Base-by-base conservation (phyloP, 2,329 filamentous ascomycete genomes). In the Colletotrichum chlorophyti region DNA sequence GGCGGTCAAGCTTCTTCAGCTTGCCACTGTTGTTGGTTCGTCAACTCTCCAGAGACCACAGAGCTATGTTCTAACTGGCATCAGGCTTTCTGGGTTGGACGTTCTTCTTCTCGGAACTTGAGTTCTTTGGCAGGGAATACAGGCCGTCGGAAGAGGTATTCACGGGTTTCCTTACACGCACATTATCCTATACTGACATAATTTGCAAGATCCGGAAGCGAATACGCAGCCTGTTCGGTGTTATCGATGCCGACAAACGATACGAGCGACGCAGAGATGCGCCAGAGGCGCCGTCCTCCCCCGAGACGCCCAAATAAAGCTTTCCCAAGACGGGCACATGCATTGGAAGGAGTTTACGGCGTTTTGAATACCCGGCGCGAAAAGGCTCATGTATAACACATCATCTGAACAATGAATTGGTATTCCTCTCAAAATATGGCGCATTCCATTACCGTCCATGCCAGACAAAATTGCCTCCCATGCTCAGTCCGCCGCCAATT, bases 1-100 rank as follows among this genome's bases (percentile, higher is more conserved):
- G 71, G 79, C 76, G 60, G 77, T 88, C 53, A 86, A 85, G 72
- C 75, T 92, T 62, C 81, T 81, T 46, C 90, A 92, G 73, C 83
- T 87, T 10, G 74, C 74, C 21, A 83, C 78, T 34, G 80, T 87
- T 41, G 76, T 81, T 48, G 82, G 85, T 87, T 67, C 58, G 83
- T 74, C 14, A 29, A 31, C 15, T 51, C 6, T 11, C 11, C 11
- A 12, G 8, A 21, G 12, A 10, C 6, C 6, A 6, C 35, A 50
- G 23, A 11, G 32, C 60, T 65, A 21, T 9, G 24, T 21, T 19
- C 51, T 60, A 49, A 68, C 45, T 24, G 24, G 5, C 14, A 15
- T 21, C 43, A 77, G 75, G 67, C 57, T 71, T 75, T 2, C 48
- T 79, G n/a, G 60, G 70, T 41, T 76, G 69, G 64, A 64, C 76